A percentile compares a stretch with the other conserved stretches of the same genome.
Conservation (phyloP, 2,329 filamentous ascomycete genomes). For the Exophiala calicioides region DNA sequence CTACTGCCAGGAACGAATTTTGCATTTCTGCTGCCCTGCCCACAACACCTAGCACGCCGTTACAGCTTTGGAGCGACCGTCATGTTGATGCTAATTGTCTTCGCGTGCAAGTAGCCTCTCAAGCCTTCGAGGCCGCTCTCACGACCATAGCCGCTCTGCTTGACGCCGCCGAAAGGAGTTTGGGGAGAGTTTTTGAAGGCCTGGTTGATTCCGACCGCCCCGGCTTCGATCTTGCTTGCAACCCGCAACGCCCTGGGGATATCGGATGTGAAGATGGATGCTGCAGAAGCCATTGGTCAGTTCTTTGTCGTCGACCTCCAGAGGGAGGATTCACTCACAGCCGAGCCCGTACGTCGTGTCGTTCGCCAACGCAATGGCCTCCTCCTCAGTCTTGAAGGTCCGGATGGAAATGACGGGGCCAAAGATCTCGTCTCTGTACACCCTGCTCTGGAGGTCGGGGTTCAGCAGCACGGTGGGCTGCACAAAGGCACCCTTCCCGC, state of each 20-base stretch:
- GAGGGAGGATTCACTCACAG: conserved; percentile 21
- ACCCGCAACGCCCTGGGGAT: conserved; percentile 63
- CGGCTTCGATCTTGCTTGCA: conserved; percentile 60
- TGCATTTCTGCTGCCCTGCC: too few relatives aligned
- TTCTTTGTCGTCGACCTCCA: not conserved
- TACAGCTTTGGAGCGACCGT: conserved; percentile 9
- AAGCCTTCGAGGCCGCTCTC: conserved; percentile 41
- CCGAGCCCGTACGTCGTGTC: conserved; percentile 60
- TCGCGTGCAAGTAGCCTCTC: conserved; percentile 26
- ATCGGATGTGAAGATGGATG: conserved; percentile 63
- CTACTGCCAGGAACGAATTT: too few relatives aligned
- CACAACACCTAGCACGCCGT: too few relatives aligned
- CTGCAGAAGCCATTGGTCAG: conserved; percentile 5
- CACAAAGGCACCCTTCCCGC: conserved; percentile 65
- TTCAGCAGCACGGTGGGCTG: conserved; percentile 60
- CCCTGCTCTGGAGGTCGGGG: conserved; percentile 59
- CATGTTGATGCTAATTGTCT: conserved; percentile 30
- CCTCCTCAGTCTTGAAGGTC: conserved; percentile 61
- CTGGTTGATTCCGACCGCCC: conserved; percentile 72
- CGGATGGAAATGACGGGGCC: conserved; percentile 62
- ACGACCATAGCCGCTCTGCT: conserved; percentile 63
- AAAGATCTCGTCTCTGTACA: conserved; percentile 65
- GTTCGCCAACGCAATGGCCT: conserved; percentile 60
- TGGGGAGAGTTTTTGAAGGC: conserved; percentile 49
- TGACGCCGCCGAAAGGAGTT: conserved; percentile 63